Evolutionary conservation across 2,329 filamentous ascomycete species (phyloP).

Genomic region (Trichoderma guizhouense): DNA sequence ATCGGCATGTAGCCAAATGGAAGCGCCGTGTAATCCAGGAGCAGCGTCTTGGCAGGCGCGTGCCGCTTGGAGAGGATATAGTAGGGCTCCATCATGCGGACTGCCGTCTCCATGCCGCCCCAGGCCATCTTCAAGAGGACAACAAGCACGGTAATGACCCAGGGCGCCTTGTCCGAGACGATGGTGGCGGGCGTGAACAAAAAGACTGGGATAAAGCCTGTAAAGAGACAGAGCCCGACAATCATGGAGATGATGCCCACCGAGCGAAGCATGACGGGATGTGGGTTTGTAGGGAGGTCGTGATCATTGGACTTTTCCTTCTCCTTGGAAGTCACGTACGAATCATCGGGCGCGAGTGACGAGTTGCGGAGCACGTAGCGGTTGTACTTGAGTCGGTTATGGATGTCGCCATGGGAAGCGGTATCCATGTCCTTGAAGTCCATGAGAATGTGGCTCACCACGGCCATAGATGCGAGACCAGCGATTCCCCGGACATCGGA

Average conservation of each 20-base stretch:
- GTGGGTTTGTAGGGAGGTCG: slow-evolving; percentile 57
- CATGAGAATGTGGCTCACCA: slow-evolving; percentile 67
- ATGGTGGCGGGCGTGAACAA: slow-evolving; percentile 56
- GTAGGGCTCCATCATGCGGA: slow-evolving; percentile 73
- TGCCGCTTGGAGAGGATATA: slow-evolving; percentile 65
- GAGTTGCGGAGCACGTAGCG: slow-evolving; percentile 70
- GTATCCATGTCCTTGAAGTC: slow-evolving; percentile 72
- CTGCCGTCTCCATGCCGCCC: slow-evolving; percentile 64
- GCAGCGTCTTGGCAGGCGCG: slow-evolving; percentile 62
- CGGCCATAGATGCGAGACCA: slow-evolving; percentile 72
- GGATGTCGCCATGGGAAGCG: slow-evolving; percentile 63
- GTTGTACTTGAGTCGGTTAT: slow-evolving; percentile 61
- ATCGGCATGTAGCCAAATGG: slow-evolving; percentile 65
- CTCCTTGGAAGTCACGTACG: slow-evolving; percentile 42
- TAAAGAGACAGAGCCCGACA: slow-evolving; percentile 53
- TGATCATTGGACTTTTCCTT: slow-evolving; percentile 46
- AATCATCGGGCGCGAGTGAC: slow-evolving; percentile 63
- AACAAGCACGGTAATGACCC: slow-evolving; percentile 62
- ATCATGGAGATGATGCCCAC: slow-evolving; percentile 60
- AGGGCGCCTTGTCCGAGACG: slow-evolving; percentile 60
- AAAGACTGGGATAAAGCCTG: slow-evolving; percentile 56
- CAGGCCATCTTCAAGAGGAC: slow-evolving; percentile 66
- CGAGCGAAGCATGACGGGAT: slow-evolving; percentile 65
- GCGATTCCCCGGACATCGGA: slow-evolving; percentile 71
- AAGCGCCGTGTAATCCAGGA: slow-evolving; percentile 69